phyloP scores from a whole-genome alignment of 139 green algal genomes.

The Astrephomene gubernaculifera region DNA sequence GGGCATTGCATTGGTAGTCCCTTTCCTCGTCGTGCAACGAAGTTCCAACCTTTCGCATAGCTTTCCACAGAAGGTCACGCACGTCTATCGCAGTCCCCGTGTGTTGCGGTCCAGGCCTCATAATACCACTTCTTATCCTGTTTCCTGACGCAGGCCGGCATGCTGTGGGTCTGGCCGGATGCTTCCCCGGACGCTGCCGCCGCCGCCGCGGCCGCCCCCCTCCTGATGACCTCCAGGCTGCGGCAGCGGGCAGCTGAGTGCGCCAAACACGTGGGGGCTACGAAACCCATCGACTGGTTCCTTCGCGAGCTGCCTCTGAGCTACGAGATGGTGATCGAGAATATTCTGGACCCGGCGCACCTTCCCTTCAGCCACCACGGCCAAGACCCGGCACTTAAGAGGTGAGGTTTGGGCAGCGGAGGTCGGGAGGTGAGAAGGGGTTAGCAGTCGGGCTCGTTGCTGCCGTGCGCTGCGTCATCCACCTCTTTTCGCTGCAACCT shows the following conservation, averaged over 20 bases:
- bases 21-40: too few species aligned
- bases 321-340: conserved; percentile 51
- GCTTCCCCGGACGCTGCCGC: neutral
- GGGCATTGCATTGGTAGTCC: too few species aligned
- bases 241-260: too few species aligned
- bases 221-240: neutral
- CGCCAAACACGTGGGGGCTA: too few species aligned
- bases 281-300: conserved; percentile 16
- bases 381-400: neutral
- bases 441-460: neutral
- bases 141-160: neutral
- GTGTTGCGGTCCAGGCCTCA: neutral
- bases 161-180: conserved; percentile 46
- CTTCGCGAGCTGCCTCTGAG: conserved; percentile 43
- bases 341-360: conserved; percentile 40
- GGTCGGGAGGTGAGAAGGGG: neutral
- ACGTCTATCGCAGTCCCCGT: too few species aligned
- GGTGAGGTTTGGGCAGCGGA: neutral
- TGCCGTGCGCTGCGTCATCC: neutral
- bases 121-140: neutral
- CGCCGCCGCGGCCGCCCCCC: neutral
- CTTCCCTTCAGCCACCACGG: conserved; percentile 45
- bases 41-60: too few species aligned
- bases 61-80: too few species aligned
- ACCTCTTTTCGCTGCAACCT: neutral